phyloP scores from a whole-genome alignment of 306 rosid species.

The Sphenostylis stenocarpa region DNA sequence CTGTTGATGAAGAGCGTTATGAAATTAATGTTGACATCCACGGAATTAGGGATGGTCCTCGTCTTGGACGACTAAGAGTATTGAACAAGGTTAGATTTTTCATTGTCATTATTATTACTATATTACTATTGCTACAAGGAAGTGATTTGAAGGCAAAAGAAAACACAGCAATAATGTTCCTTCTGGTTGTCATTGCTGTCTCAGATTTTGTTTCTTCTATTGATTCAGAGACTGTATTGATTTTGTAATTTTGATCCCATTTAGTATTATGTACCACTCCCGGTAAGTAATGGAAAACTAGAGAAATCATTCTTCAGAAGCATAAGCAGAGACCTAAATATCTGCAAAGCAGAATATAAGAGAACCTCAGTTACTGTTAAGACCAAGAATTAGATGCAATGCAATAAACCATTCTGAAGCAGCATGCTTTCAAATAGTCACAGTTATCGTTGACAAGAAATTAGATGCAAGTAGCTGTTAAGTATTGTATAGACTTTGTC shows the following conservation, averaged over 20 bases:
- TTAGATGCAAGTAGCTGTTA: conserved; percentile 13
- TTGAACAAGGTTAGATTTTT: conserved; percentile 65
- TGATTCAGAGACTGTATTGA: background rate
- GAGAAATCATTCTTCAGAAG: conserved; percentile 12
- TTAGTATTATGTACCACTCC: background rate
- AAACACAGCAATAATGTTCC: background rate
- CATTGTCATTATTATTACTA: background rate
- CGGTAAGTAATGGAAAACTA: background rate
- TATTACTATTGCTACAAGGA: background rate
- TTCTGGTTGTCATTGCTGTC: background rate
- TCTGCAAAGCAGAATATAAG: background rate
- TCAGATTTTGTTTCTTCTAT: background rate
- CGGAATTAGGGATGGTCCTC: conserved; percentile 85
- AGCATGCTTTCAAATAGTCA: background rate
- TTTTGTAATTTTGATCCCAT: background rate
- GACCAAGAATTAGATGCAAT: conserved; percentile 19
- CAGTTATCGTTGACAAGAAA: conserved; percentile 5
- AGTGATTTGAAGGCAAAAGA: background rate
- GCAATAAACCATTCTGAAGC: background rate
- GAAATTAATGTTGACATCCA: conserved; percentile 72
- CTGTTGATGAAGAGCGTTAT: conserved; percentile 65
- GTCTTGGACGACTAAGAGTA: conserved; percentile 73
- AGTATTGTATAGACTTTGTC: background rate
- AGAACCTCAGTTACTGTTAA: background rate
- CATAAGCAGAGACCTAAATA: background rate